These are phyloP conservation scores for Lyophyllum shimeji DNA, from an alignment of 768 basidiomycete genomes.

Conservation along the genomic window DNA sequence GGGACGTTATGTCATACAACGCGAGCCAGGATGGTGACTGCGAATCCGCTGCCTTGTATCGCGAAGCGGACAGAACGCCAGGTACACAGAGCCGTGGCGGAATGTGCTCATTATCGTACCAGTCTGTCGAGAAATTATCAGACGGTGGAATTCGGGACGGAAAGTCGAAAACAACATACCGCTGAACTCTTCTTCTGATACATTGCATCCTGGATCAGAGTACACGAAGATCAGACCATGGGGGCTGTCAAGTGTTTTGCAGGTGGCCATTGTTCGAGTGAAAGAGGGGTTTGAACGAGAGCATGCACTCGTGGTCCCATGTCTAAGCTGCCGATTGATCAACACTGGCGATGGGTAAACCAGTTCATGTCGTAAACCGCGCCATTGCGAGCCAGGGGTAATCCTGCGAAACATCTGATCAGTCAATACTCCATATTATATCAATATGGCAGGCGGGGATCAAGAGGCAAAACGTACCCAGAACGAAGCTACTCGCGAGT, in stretches of 20 bases:
- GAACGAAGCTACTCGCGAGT: neutral
- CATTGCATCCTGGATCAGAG: constrained; percentile 12
- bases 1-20: constrained; percentile 26
- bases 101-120: constrained; percentile 32
- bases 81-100: constrained; percentile 25
- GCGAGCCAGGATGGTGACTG: constrained; percentile 28
- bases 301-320: neutral
- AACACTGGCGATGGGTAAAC: constrained; percentile 4
- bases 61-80: constrained; percentile 21
- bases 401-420: neutral
- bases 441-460: neutral
- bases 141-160: neutral
- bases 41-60: constrained; percentile 28
- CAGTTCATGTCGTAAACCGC: constrained; percentile 7
- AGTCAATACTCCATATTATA: neutral
- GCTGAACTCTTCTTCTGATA: constrained; percentile 27
- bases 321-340: neutral
- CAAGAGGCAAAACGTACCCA: neutral
- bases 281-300: neutral
- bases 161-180: constrained; percentile 14
- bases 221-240: constrained; percentile 15
- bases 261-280: constrained; percentile 6
- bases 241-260: constrained; percentile 3
- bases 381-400: neutral
- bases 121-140: constrained; percentile 19